phyloP scores from a whole-genome alignment of 805 yeast genomes.

The Hanseniaspora lachancei region DNA sequence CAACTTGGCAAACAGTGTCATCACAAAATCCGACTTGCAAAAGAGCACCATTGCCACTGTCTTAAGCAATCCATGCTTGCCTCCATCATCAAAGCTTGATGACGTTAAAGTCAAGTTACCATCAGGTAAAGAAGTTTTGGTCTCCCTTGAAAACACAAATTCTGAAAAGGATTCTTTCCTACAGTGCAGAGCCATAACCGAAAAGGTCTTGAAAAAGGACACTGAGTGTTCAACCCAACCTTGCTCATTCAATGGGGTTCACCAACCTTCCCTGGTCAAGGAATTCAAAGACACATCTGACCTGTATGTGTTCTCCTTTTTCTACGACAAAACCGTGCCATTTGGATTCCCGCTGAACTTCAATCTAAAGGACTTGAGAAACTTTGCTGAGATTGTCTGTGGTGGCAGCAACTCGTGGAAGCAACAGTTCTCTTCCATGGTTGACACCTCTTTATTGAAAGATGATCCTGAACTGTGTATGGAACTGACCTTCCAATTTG shows the following conservation, averaged over 20 bases:
- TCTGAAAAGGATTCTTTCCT: constrained; percentile 43
- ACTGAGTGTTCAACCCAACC: constrained; percentile 60
- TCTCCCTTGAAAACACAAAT: constrained; percentile 53
- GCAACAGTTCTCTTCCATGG: constrained; percentile 48
- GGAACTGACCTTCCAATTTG: constrained; percentile 80
- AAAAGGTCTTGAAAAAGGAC: constrained; percentile 70
- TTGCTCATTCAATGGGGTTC: constrained; percentile 93
- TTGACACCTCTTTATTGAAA: constrained; percentile 53
- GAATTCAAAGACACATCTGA: constrained; percentile 65
- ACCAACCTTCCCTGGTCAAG: constrained; percentile 79
- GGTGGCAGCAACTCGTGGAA: constrained; percentile 69
- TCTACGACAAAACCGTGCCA: constrained; percentile 88
- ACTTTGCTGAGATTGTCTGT: constrained; percentile 74
- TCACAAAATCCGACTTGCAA: constrained; percentile 26
- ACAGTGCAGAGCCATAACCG: constrained; percentile 80
- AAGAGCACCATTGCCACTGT: constrained; percentile 31
- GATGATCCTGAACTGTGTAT: constrained; percentile 89
- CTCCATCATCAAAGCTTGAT: constrained; percentile 57
- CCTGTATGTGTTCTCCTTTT: constrained; percentile 82
- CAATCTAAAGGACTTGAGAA: constrained; percentile 70
- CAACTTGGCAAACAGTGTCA: constrained; percentile 32
- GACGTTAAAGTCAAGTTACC: constrained; percentile 48
- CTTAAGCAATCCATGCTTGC: constrained; percentile 70
- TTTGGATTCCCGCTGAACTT: constrained; percentile 89
- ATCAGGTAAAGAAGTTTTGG: constrained; percentile 35